Evolutionary conservation across 2,329 filamentous ascomycete genomes (phyloP).

Genomic region (Hymenoscyphus scutula): DNA sequence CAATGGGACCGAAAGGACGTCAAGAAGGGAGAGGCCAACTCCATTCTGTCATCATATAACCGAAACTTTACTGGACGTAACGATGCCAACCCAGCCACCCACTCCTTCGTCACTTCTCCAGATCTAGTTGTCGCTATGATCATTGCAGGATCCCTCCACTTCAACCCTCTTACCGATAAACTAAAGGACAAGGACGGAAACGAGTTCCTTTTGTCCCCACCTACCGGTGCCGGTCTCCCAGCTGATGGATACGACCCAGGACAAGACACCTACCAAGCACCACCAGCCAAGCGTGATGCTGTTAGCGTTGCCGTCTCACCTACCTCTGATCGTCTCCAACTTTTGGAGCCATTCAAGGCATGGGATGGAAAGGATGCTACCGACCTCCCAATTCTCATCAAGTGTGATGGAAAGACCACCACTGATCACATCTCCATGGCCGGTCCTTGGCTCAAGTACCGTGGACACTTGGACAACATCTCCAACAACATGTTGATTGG

Average conservation of each 20-base stretch:
- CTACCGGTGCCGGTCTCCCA: constrained; percentile 80
- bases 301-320: constrained; percentile 83
- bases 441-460: constrained; percentile 97
- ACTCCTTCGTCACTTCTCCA: constrained; percentile 89
- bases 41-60: constrained; percentile 98
- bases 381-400: constrained; percentile 90
- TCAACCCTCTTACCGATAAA: constrained; percentile 91
- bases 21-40: constrained; percentile 93
- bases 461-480: constrained; percentile 98
- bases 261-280: constrained; percentile 92
- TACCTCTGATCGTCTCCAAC: constrained; percentile 87
- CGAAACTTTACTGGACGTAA: constrained; percentile 99
- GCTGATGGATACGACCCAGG: constrained; percentile 82
- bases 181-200: constrained; percentile 96
- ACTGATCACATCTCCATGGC: constrained; percentile 98
- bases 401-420: constrained; percentile 93
- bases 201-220: constrained; percentile 83
- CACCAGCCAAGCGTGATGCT: constrained; percentile 71
- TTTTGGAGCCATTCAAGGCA: constrained; percentile 78
- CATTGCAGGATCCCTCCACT: constrained; percentile 79
- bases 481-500: constrained; percentile 99
- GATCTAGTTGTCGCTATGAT: constrained; percentile 86
- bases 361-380: constrained; percentile 92
- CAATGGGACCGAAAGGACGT: constrained; percentile 95
- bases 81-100: constrained; percentile 90